Evolutionary conservation across 108 stramenopile genomes (phyloP), one percentile per base, ranked within the genome.

Genomic region (Ochromonas danica): DNA sequence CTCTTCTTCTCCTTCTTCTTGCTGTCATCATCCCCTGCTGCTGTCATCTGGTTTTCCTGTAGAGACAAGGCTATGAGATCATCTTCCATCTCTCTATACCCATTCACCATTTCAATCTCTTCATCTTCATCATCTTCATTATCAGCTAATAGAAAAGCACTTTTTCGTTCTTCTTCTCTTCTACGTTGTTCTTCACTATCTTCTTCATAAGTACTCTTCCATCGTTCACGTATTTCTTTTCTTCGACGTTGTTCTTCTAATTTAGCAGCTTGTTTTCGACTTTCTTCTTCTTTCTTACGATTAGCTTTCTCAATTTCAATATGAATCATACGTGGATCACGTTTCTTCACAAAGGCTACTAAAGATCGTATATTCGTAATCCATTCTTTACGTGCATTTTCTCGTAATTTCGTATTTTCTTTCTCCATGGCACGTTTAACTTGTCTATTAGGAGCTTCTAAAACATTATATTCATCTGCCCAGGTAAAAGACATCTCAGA

Each of bases 211-310:
- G 45, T 14, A 51, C 45, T 14, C 22, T 22, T 51, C 72, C 45
- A 45, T 57, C 6, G 3, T 27, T 75, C 63, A 75, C 36, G 39
- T 14, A 63, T 0, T 14, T 40, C 72, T 3, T 78, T 62, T 57
- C 80, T 42, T 28, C 71, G 14, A 1, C 39, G n/a, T 60, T 62
- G 65, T 33, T 39, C 38, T 41, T 17, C 45, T 0, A 28, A 43
- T 38, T 71, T 43, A 27, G 27, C 38, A 1, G 25, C 72, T 43
- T 38, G 0, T 42, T 79, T 65, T 30, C 70, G 70, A 39, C 2
- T 1, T 1, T 42, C 39, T 83, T 82, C 84, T 36, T 86, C 85
- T 61, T 75, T 81, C 28, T 83, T 83, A 1, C 40, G 72, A 28
- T 42, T 6, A 3, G 3, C 38, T 10, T 60, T 45, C 10, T 27